Evolutionary conservation across 345 rosid genomes (phyloP).

Genomic region (Eucalyptus shirleyi): DNA sequence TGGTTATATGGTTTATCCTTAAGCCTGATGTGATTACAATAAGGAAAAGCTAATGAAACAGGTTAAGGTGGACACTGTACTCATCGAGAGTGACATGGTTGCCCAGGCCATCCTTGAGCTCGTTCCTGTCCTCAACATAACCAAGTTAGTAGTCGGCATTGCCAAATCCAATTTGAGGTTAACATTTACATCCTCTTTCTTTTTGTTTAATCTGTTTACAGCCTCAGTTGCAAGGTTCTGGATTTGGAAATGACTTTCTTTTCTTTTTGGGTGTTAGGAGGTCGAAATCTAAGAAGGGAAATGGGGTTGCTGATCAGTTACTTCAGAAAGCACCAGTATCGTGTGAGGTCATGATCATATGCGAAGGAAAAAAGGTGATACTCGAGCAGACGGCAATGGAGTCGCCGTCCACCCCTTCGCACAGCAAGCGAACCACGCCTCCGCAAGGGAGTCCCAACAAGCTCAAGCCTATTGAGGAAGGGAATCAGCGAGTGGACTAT

Average conservation of each 20-base stretch:
- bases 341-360: slow-evolving; percentile 50
- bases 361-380: slow-evolving; percentile 47
- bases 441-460: background rate
- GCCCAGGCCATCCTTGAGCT: slow-evolving; percentile 65
- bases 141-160: slow-evolving; percentile 71
- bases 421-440: background rate
- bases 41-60: background rate
- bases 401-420: background rate
- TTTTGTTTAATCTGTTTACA: background rate
- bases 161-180: slow-evolving; percentile 51
- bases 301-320: slow-evolving; percentile 39
- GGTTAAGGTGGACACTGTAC: slow-evolving; percentile 67
- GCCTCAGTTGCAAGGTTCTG: background rate
- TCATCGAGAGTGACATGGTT: slow-evolving; percentile 63
- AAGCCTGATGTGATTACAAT: background rate
- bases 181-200: background rate
- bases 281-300: slow-evolving; percentile 33
- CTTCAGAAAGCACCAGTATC: slow-evolving; percentile 28
- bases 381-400: slow-evolving; percentile 6
- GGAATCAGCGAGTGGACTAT: background rate
- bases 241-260: background rate
- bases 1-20: background rate
- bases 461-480: background rate
- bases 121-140: slow-evolving; percentile 58
- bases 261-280: slow-evolving; percentile 18